These are phyloP conservation scores for Thermomyces lanuginosus DNA, from an alignment of 2,329 filamentous ascomycete species.

Conservation along the genomic window DNA sequence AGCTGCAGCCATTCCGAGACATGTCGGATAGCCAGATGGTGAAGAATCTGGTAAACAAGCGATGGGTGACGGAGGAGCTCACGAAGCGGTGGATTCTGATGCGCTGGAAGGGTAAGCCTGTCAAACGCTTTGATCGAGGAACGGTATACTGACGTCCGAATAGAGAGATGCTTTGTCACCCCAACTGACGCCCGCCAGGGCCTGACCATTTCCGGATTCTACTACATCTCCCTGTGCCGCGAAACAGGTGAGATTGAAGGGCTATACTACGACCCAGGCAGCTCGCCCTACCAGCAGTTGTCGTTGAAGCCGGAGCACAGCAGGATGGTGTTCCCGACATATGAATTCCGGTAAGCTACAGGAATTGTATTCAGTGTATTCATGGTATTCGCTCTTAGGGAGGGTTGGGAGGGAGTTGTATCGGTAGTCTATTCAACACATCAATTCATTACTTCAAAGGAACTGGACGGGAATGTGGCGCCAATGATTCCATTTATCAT, in stretches of 20 bases:
- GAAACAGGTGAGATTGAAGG: conserved; percentile 32
- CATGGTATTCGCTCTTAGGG: too few relatives aligned
- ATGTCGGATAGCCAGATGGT: conserved; percentile 28
- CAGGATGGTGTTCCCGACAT: conserved; percentile 27
- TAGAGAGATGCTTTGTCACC: conserved; percentile 34
- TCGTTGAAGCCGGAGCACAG: conserved; percentile 25
- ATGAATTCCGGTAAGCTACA: conserved; percentile 28
- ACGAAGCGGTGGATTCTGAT: conserved; percentile 33
- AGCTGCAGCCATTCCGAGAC: conserved; percentile 32
- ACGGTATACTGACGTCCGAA: too few relatives aligned
- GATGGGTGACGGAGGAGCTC: conserved; percentile 27
- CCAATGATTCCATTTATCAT: too few relatives aligned
- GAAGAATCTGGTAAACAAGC: conserved; percentile 29
- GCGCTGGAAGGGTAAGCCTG: conserved; percentile 33
- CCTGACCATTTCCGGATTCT: conserved; percentile 35
- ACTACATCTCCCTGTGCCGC: conserved; percentile 33
- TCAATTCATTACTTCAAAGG: too few relatives aligned
- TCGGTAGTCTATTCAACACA: background rate
- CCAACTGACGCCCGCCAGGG: conserved; percentile 30
- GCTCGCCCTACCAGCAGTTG: conserved; percentile 34
- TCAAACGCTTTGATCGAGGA: background rate
- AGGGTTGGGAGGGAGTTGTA: background rate
- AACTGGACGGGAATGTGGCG: too few relatives aligned
- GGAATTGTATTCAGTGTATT: too few relatives aligned
- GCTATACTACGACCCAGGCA: conserved; percentile 34